phyloP scores from a whole-genome alignment of 805 yeast species.

The Nakazawaea ernobii region DNA sequence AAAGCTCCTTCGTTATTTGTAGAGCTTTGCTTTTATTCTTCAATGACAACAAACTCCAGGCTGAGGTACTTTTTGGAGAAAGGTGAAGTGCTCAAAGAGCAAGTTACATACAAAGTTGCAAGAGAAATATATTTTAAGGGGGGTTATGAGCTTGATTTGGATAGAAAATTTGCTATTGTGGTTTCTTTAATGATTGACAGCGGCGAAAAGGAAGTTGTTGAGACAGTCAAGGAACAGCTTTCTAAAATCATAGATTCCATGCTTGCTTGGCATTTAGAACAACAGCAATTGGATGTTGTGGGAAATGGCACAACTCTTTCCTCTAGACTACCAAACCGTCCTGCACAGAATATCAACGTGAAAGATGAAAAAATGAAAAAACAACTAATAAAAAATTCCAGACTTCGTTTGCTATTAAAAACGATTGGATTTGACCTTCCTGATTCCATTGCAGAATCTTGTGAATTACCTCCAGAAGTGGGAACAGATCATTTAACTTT shows the following conservation, averaged over 20 bases:
- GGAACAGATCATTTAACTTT: conserved; percentile 27
- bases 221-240: conserved; percentile 37
- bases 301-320: background rate
- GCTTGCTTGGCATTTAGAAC: conserved; percentile 12
- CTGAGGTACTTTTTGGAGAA: conserved; percentile 49
- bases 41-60: conserved; percentile 26
- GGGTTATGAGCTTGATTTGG: conserved; percentile 25
- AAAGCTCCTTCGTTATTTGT: conserved; percentile 49
- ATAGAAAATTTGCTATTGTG: conserved; percentile 44
- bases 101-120: conserved; percentile 10
- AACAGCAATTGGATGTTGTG: conserved; percentile 12
- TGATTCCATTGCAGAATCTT: conserved; percentile 30
- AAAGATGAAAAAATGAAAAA: background rate
- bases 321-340: too few species aligned
- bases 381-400: conserved; percentile 39
- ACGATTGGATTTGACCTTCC: conserved; percentile 43
- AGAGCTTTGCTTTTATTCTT: conserved; percentile 53
- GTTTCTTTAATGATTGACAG: conserved; percentile 43
- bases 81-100: conserved; percentile 42
- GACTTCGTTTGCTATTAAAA: conserved; percentile 40
- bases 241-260: conserved; percentile 24
- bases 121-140: conserved; percentile 22
- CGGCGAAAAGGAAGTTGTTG: conserved; percentile 35
- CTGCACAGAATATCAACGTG: too few species aligned
- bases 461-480: conserved; percentile 26